phyloP scores from a whole-genome alignment of 73 alveolate genomes.

The Paramecium bursaria region DNA sequence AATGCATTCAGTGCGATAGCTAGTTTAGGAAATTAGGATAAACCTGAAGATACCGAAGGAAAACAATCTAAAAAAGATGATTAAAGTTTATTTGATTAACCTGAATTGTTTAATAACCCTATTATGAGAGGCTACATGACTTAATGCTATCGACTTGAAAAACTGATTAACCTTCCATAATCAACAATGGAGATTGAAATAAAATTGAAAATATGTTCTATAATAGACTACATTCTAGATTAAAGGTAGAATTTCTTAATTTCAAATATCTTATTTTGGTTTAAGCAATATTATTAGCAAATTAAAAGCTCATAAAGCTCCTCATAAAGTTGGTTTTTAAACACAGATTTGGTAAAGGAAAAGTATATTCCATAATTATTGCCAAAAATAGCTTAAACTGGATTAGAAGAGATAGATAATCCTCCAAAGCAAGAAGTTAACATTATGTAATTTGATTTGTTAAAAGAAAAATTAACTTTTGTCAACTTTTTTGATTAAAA shows the following conservation, averaged over 20 bases:
- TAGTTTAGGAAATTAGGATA: too few relatives aligned
- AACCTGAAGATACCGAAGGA: not conserved
- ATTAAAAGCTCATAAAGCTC: constrained; percentile 1
- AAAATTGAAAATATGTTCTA: constrained; percentile 45
- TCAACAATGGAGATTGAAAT: constrained; percentile 35
- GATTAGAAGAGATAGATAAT: constrained; percentile 40
- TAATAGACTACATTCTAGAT: constrained; percentile 36
- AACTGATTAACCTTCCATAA: constrained; percentile 8
- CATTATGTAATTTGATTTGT: not conserved
- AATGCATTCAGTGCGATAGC: too few relatives aligned
- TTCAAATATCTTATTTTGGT: constrained; percentile 8
- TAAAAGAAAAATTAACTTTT: constrained; percentile 3
- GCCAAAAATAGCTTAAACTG: constrained; percentile 46
- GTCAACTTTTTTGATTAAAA: not conserved
- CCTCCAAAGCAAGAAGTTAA: not conserved
- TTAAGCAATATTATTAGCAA: not conserved
- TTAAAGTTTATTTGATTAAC: constrained; percentile 26
- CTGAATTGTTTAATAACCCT: constrained; percentile 48
- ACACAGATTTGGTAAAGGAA: too few relatives aligned
- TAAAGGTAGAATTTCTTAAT: constrained; percentile 36
- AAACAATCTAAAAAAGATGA: constrained; percentile 40
- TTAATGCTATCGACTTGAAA: constrained; percentile 10
- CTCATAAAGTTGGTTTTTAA: constrained; percentile 37
- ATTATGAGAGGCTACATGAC: constrained; percentile 57
- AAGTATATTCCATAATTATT: too few relatives aligned